Percentiles rank a stretch among this genome's conserved stretches.
These are phyloP conservation scores for Wickerhamiella australiensis DNA, from an alignment of 805 yeast genomes.

Conservation along the genomic window DNA sequence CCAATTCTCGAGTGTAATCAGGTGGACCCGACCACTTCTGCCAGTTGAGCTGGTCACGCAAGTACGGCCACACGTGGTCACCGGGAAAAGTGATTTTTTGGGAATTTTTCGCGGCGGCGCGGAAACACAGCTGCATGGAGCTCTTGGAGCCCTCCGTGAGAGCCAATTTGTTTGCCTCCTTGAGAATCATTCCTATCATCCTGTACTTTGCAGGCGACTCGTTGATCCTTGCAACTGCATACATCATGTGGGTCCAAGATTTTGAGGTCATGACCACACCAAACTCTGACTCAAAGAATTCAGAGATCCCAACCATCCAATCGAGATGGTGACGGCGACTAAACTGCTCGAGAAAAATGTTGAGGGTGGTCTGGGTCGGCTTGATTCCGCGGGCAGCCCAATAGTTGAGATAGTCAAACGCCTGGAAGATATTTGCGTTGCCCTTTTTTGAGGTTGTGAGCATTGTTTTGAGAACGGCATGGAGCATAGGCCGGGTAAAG, in stretches of 20 bases:
- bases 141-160: neutral
- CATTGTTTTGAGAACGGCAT: neutral
- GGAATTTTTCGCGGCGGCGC: neutral
- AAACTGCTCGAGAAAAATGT: conserved; percentile 4
- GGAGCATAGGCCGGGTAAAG: neutral
- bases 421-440: conserved; percentile 2
- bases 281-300: conserved; percentile 5
- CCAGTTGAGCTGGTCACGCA: conserved; percentile 1
- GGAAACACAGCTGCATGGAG: neutral
- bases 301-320: conserved; percentile 9
- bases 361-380: conserved; percentile 4
- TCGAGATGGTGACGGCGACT: conserved; percentile 5
- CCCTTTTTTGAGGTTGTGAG: neutral
- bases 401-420: conserved; percentile 3
- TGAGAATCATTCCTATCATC: neutral
- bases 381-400: conserved; percentile 5
- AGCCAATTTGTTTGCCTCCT: conserved; percentile 5
- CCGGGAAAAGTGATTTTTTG: neutral
- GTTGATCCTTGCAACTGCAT: neutral
- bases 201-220: conserved; percentile 1
- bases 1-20: neutral
- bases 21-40: conserved; percentile 1
- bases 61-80: conserved; percentile 3
- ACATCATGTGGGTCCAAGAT: conserved; percentile 4
- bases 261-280: neutral